Evolutionary conservation across 768 basidiomycete genomes (phyloP).

Genomic region (Exidia glandulosa): DNA sequence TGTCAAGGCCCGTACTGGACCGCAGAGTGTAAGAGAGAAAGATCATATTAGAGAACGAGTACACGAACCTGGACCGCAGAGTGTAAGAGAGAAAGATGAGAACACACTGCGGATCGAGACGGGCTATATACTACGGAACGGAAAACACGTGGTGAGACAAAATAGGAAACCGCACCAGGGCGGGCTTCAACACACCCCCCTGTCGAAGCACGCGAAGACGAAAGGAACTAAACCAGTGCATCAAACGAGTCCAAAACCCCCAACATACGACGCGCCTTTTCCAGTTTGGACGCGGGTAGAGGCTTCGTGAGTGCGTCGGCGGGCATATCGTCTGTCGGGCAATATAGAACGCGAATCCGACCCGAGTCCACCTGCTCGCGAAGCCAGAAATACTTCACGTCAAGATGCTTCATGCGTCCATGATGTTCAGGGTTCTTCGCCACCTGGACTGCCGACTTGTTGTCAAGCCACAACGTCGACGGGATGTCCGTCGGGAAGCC

Average conservation of each 20-base stretch:
- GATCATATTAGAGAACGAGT: slow-evolving; percentile 8
- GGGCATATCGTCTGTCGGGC: slow-evolving; percentile 11
- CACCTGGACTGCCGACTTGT: slow-evolving; percentile 22
- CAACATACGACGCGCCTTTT: not conserved
- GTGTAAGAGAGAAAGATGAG: too few species aligned
- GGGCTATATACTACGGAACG: too few species aligned
- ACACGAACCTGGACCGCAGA: slow-evolving; percentile 7
- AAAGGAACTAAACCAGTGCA: not conserved
- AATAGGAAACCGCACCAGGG: too few species aligned
- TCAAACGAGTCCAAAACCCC: not conserved
- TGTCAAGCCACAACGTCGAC: slow-evolving; percentile 24
- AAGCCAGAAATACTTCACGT: slow-evolving; percentile 19
- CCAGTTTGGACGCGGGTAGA: slow-evolving; percentile 6
- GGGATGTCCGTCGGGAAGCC: slow-evolving; percentile 4
- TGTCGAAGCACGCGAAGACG: not conserved
- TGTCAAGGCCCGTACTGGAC: slow-evolving; percentile 14
- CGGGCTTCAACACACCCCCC: not conserved
- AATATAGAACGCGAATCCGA: not conserved
- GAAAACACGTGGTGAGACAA: too few species aligned
- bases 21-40: not conserved
- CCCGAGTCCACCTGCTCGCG: slow-evolving; percentile 4
- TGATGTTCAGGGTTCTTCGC: slow-evolving; percentile 18
- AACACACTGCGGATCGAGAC: too few species aligned
- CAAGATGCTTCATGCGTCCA: slow-evolving; percentile 22
- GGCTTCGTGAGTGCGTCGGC: slow-evolving; percentile 25